Conservation (phyloP, 257 asterid species). For the Capsicum rhomboideum region DNA sequence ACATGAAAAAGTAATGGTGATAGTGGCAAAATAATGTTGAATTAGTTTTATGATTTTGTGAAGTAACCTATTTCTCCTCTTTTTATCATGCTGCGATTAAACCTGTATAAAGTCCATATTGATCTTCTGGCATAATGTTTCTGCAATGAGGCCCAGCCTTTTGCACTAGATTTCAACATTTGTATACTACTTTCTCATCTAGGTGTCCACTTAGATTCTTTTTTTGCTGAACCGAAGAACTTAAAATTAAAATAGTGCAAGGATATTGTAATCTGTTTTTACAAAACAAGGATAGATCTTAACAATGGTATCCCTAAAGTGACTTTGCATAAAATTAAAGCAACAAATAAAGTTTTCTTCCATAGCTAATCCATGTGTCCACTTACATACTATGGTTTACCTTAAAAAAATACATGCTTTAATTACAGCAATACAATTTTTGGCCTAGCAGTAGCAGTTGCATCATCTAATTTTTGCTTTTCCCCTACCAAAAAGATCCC, state of each 20-base stretch:
- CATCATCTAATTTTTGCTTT: neutral
- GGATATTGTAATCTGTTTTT: too few relatives aligned
- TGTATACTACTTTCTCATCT: neutral
- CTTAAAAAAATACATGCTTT: neutral
- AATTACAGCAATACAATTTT: neutral
- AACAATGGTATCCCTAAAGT: neutral
- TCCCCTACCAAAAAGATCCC: neutral
- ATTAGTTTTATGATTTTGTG: neutral
- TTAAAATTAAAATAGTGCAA: too few relatives aligned
- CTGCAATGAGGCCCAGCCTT: neutral
- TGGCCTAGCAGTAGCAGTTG: neutral
- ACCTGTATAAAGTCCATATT: neutral
- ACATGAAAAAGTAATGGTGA: neutral
- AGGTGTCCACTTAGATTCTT: neutral
- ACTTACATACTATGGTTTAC: neutral
- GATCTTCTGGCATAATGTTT: neutral
- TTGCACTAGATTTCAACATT: neutral
- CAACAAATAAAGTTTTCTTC: too few relatives aligned
- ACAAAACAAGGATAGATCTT: too few relatives aligned
- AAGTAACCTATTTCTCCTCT: neutral
- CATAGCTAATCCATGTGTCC: too few relatives aligned
- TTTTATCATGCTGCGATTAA: neutral
- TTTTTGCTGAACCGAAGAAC: too few relatives aligned
- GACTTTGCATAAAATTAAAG: too few relatives aligned
- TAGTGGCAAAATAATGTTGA: neutral